These are phyloP conservation scores for Myochromella boudieri DNA, from an alignment of 768 basidiomycete species.

Conservation along the genomic window DNA sequence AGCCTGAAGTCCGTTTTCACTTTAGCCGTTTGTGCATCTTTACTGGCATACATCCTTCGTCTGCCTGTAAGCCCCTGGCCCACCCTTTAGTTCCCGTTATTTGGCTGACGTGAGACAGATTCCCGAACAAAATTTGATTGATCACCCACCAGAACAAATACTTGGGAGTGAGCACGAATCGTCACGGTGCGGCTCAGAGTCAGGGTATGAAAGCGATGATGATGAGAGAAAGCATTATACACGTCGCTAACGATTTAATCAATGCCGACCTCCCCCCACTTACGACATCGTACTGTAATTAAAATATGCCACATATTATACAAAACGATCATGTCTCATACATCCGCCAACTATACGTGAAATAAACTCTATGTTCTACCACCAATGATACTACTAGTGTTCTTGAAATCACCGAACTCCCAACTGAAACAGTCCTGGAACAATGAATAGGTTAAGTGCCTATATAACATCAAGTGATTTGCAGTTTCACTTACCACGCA, in stretches of 20 bases:
- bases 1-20: slow-evolving; percentile 63
- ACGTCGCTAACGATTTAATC: not conserved
- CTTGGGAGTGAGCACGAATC: slow-evolving; percentile 5
- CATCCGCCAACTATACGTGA: no score
- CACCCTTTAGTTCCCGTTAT: no score
- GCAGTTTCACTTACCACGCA: slow-evolving; percentile 48
- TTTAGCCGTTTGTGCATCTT: slow-evolving; percentile 56
- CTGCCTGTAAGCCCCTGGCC: slow-evolving; percentile 62
- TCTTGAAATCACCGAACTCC: slow-evolving; percentile 55
- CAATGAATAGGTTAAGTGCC: not conserved
- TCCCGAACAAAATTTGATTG: slow-evolving; percentile 21
- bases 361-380: no score
- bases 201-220: slow-evolving; percentile 16
- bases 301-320: no score
- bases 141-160: not conserved
- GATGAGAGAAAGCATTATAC: slow-evolving; percentile 9
- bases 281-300: not conserved
- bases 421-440: slow-evolving; percentile 71
- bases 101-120: no score
- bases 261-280: not conserved
- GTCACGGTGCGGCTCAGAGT: slow-evolving; percentile 11
- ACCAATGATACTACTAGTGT: no score
- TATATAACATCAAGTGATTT: not conserved
- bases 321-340: no score
- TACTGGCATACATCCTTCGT: slow-evolving; percentile 59